phyloP scores from a whole-genome alignment of 169 alveolate species.

The Amoebophrya sp. region DNA sequence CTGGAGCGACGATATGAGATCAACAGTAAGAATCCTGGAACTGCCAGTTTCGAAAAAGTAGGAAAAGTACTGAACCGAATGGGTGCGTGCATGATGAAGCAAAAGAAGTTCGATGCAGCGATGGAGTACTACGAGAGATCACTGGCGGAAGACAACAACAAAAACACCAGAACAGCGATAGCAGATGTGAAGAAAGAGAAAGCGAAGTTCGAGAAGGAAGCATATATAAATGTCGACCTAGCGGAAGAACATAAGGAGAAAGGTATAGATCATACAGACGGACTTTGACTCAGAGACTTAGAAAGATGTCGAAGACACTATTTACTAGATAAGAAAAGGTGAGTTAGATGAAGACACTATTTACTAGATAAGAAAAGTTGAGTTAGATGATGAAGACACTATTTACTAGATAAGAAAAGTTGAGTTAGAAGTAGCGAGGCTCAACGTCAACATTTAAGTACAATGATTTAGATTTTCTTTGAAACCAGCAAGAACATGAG shows the following conservation, averaged over 20 bases:
- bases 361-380: too few relatives aligned
- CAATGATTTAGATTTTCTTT: too few relatives aligned
- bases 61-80: slow-evolving; percentile 72
- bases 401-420: too few relatives aligned
- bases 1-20: slow-evolving; percentile 27
- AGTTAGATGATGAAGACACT: too few relatives aligned
- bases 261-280: too few relatives aligned
- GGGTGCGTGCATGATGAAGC: slow-evolving; percentile 71
- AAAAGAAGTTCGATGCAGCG: slow-evolving; percentile 77
- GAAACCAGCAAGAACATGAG: too few relatives aligned
- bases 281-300: too few relatives aligned
- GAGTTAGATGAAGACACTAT: too few relatives aligned
- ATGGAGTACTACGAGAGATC: slow-evolving; percentile 81
- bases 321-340: too few relatives aligned
- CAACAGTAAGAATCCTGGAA: neutral
- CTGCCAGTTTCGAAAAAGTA: slow-evolving; percentile 53
- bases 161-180: slow-evolving; percentile 80
- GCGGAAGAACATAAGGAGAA: slow-evolving; percentile 86
- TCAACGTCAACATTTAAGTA: too few relatives aligned
- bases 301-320: too few relatives aligned
- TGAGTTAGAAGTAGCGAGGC: too few relatives aligned
- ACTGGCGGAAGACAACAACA: slow-evolving; percentile 83
- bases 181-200: slow-evolving; percentile 82
- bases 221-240: slow-evolving; percentile 85
- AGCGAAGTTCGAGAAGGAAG: slow-evolving; percentile 80